Percentiles rank a stretch among this genome's conserved stretches.
Evolutionary conservation across 208 protist genomes (phyloP).

Genomic region (Vickermania ingenoplastis): DNA sequence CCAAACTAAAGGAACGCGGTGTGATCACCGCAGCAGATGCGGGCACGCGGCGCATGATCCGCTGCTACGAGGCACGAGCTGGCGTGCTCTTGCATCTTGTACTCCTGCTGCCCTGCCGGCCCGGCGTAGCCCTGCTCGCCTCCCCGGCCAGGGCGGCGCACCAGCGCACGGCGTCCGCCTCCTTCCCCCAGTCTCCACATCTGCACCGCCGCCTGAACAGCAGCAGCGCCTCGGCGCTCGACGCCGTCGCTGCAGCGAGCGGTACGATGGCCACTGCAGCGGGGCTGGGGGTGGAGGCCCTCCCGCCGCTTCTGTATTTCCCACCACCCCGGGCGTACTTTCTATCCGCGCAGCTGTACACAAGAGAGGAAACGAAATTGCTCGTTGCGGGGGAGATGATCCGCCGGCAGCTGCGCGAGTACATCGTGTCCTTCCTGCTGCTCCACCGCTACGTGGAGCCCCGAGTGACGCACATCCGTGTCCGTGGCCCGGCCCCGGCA

Average conservation of each 20-base stretch:
- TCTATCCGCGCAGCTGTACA: conserved; percentile 1
- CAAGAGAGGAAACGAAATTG: conserved; percentile 5
- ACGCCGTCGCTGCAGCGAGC: neutral
- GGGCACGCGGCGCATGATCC: neutral
- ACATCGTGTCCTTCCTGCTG: conserved; percentile 9
- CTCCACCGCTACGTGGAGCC: conserved; percentile 2
- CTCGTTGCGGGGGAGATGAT: conserved; percentile 32
- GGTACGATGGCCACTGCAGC: no score
- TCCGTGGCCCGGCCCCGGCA: neutral
- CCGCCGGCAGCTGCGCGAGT: conserved; percentile 23
- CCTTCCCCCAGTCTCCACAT: neutral
- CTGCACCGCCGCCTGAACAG: neutral
- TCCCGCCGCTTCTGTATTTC: neutral
- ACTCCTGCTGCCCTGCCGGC: neutral
- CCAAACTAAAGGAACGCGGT: neutral
- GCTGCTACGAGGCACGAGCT: neutral
- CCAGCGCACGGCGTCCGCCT: neutral
- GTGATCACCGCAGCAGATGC: neutral
- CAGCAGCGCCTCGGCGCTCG: neutral
- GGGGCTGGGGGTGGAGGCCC: neutral
- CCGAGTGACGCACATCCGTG: neutral
- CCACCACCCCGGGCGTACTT: neutral
- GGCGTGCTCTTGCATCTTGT: neutral
- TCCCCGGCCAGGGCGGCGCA: neutral
- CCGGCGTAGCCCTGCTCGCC: neutral